These are phyloP conservation scores for Populus simonii DNA, from an alignment of 345 rosid species.

Conservation along the genomic window DNA sequence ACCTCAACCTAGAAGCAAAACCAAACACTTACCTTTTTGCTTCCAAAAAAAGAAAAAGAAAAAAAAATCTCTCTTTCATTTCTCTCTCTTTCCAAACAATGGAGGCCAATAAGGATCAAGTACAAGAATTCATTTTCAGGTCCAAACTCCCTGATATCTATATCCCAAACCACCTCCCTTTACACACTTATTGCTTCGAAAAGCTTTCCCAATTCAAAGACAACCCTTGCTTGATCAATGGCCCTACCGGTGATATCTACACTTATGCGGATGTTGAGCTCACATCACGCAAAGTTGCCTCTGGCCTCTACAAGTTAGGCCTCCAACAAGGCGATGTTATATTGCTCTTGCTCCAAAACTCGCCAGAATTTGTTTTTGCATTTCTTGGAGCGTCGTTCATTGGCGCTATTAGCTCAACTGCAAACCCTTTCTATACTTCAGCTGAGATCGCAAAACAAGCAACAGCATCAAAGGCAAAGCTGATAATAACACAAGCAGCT, in stretches of 20 bases:
- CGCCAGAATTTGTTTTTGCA: constrained; percentile 64
- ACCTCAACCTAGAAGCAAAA: constrained; percentile 27
- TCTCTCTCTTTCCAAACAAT: constrained; percentile 12
- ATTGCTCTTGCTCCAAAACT: constrained; percentile 70
- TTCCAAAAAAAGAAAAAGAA: background rate
- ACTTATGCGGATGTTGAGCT: constrained; percentile 74
- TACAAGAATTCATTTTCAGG: constrained; percentile 51
- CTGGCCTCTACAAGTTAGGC: constrained; percentile 55
- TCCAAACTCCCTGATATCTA: constrained; percentile 77
- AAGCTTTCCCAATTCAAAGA: constrained; percentile 40
- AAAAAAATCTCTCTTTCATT: background rate
- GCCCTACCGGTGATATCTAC: constrained; percentile 51
- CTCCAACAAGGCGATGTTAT: constrained; percentile 60
- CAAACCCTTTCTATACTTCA: constrained; percentile 78
- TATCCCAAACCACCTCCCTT: constrained; percentile 64
- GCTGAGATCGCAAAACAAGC: constrained; percentile 74
- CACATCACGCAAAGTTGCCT: constrained; percentile 52
- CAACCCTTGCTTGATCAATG: constrained; percentile 73
- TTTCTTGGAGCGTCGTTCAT: constrained; percentile 70
- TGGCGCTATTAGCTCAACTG: constrained; percentile 70
- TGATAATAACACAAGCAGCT: constrained; percentile 59
- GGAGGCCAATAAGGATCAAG: constrained; percentile 25
- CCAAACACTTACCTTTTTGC: constrained; percentile 27
- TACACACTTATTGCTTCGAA: constrained; percentile 63
- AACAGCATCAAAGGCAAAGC: constrained; percentile 44